phyloP scores from a whole-genome alignment of 192 early-diverging fungal species.

The Physocladia obscura region DNA sequence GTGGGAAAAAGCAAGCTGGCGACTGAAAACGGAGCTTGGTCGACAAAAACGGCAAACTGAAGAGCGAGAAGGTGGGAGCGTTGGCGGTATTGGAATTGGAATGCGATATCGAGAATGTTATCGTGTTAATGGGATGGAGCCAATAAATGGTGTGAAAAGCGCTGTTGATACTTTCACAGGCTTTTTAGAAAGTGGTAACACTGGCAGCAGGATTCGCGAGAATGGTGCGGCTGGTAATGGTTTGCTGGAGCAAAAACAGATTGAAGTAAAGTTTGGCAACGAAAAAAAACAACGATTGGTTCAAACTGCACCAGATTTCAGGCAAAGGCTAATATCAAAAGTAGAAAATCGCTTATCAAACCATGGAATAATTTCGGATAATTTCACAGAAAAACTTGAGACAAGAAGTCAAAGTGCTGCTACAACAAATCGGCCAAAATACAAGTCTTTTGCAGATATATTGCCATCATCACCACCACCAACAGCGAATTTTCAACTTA shows the following conservation, averaged over 20 bases:
- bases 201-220: not conserved
- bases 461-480: not conserved
- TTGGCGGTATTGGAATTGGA: too few relatives aligned
- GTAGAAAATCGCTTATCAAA: too few relatives aligned
- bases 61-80: not conserved
- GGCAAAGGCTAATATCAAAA: too few relatives aligned
- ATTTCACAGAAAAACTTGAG: too few relatives aligned
- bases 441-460: not conserved
- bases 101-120: not conserved
- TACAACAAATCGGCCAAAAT: not conserved
- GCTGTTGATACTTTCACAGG: not conserved
- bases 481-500: not conserved
- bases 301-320: not conserved
- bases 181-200: not conserved
- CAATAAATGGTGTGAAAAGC: not conserved
- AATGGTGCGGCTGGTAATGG: not conserved
- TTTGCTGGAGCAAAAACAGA: not conserved
- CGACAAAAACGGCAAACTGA: not conserved
- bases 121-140: constrained; percentile 17
- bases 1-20: constrained; percentile 19
- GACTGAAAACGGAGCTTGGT: constrained; percentile 1
- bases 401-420: too few relatives aligned
- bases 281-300: not conserved
- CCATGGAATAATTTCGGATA: too few relatives aligned
- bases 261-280: not conserved